These are phyloP conservation scores for Chamaecrista fasciculata DNA, from an alignment of 306 rosid species.

Conservation along the genomic window DNA sequence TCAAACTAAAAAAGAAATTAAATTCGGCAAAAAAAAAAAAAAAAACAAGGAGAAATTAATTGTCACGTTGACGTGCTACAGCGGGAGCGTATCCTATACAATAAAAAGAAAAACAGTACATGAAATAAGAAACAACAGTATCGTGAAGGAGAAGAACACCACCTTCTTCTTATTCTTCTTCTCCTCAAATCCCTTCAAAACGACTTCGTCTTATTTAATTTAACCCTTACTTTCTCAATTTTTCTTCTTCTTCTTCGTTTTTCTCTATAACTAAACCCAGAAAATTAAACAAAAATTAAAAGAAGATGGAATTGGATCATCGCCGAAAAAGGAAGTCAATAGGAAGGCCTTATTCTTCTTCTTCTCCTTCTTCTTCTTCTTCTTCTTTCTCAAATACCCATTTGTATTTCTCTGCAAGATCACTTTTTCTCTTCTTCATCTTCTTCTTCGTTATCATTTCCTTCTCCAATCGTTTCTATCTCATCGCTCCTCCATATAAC, in stretches of 20 bases:
- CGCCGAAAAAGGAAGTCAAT: slow-evolving; percentile 63
- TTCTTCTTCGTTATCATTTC: slow-evolving; percentile 51
- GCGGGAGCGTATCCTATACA: too few relatives aligned
- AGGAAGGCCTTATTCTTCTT: too few relatives aligned
- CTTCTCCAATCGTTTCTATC: slow-evolving; percentile 44
- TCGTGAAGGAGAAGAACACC: background rate
- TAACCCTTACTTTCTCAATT: background rate
- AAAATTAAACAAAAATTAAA: background rate
- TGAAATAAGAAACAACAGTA: too few relatives aligned
- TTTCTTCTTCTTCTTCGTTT: background rate
- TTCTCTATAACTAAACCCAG: background rate
- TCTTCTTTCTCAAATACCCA: slow-evolving; percentile 30
- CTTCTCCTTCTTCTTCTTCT: too few relatives aligned
- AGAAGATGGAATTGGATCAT: slow-evolving; percentile 65
- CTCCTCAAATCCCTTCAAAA: background rate
- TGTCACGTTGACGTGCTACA: too few relatives aligned
- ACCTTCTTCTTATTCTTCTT: too few relatives aligned
- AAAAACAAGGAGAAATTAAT: background rate
- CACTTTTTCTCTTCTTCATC: slow-evolving; percentile 56
- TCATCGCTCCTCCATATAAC: slow-evolving; percentile 39
- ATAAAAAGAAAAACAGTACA: too few relatives aligned
- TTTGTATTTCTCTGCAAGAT: slow-evolving; percentile 39
- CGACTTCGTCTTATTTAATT: background rate
- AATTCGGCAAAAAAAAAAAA: too few relatives aligned
- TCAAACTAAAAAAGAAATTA: too few relatives aligned